A percentile compares a stretch with the other conserved stretches of the same genome.
Evolutionary conservation across 331 rosid genomes (phyloP).

Genomic region (Malus hybrid): DNA sequence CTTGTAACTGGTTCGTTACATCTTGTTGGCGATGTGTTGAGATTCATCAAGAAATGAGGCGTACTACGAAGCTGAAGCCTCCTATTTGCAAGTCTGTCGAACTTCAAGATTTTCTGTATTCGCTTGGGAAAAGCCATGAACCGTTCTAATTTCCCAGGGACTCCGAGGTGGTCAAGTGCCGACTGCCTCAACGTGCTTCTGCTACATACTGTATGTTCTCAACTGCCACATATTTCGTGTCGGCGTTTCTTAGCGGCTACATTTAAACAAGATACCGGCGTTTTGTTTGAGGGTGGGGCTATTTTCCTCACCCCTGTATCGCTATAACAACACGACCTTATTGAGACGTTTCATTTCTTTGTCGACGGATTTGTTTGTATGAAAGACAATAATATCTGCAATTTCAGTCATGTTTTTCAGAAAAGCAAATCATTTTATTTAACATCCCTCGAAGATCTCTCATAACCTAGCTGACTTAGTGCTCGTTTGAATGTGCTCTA

Average conservation of each 20-base stretch:
- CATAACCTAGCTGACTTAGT: too few relatives aligned
- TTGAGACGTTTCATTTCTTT: background rate
- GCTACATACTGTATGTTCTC: background rate
- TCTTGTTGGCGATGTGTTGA: constrained; percentile 86
- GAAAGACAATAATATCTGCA: background rate
- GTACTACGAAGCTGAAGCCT: constrained; percentile 3
- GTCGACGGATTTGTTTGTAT: background rate
- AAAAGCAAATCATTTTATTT: too few relatives aligned
- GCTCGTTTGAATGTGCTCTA: too few relatives aligned
- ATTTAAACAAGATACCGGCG: background rate
- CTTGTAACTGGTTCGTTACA: constrained; percentile 89
- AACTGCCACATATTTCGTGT: background rate
- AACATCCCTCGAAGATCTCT: background rate
- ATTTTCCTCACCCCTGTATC: background rate
- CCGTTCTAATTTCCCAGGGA: background rate
- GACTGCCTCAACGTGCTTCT: background rate
- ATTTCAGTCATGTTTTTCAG: background rate
- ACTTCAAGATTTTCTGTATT: background rate
- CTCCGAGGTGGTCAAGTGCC: background rate
- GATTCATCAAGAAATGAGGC: constrained; percentile 62
- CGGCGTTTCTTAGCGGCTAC: background rate
- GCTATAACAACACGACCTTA: background rate
- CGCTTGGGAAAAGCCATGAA: background rate
- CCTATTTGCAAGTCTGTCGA: background rate
- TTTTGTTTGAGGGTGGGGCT: background rate